These are phyloP conservation scores for Smallanthus sonchifolius DNA, from an alignment of 129 eudicot species.

Conservation along the genomic window DNA sequence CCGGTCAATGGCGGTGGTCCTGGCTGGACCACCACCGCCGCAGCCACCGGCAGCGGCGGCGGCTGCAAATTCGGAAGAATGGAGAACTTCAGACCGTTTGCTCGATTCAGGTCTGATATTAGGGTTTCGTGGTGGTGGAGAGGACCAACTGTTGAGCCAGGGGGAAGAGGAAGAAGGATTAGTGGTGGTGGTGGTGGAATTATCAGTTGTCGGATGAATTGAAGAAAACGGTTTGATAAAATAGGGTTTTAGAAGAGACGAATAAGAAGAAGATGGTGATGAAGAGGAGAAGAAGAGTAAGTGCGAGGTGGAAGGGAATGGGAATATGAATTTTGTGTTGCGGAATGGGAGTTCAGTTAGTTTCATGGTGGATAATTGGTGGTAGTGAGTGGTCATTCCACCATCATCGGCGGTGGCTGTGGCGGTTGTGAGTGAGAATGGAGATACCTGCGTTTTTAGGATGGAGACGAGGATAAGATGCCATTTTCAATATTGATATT, in stretches of 20 bases:
- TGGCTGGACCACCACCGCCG: not conserved
- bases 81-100: slow-evolving; percentile 13
- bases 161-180: slow-evolving; percentile 44
- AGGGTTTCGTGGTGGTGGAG: slow-evolving; percentile 29
- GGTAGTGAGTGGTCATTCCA: slow-evolving; percentile 20
- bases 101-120: slow-evolving; percentile 11
- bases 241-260: slow-evolving; percentile 27
- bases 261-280: slow-evolving; percentile 16
- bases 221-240: slow-evolving; percentile 40
- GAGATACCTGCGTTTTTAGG: not conserved
- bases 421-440: too few species aligned
- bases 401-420: slow-evolving; percentile 4
- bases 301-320: slow-evolving; percentile 28
- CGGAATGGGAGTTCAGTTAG: slow-evolving; percentile 51
- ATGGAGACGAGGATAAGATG: not conserved
- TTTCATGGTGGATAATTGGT: slow-evolving; percentile 29
- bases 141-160: slow-evolving; percentile 76
- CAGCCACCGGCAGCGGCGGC: not conserved
- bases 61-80: not conserved
- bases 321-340: slow-evolving; percentile 29
- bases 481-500: too few species aligned
- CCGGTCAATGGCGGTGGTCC: slow-evolving; percentile 71
- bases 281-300: slow-evolving; percentile 31
- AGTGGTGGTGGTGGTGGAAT: slow-evolving; percentile 6
- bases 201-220: slow-evolving; percentile 28